Evolutionary conservation across 495 filamentous ascomycete genomes (phyloP), one percentile per base, ranked within the genome.

Genomic region (Stereocaulon alpinum): DNA sequence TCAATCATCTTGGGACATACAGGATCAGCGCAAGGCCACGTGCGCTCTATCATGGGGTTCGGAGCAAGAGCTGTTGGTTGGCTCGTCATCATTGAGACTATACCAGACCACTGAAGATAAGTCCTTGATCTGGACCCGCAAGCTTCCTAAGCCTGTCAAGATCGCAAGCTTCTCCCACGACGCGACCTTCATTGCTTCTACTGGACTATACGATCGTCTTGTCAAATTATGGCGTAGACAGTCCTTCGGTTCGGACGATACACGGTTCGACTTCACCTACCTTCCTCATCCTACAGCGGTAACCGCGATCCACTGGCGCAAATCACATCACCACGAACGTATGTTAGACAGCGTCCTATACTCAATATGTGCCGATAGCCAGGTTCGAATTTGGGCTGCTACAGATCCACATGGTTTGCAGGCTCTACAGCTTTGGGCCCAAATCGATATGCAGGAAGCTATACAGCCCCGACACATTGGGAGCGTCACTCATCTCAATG

Each of bases 221-320:
- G 82, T 92, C 51, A 99, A 97, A 72, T 79, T 97, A 67, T 99
- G 93, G 93, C 81, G 89, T 61, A 78, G 92, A 61, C 73, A 94
- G 20, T 87, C 86, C n/a, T 95, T 89, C 70, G 89, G 88, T 18
- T 79, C 82, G 12, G 84, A 87, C 61, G 87, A 92, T 64, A 86
- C 87, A 24, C 82, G 87, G 34, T 96, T 96, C 69, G 93, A 97
- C 65, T 88, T 91, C 66, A 82, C 83, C 5, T 99, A 99, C 71
- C 81, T 99, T 1, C 74, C 84, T 14, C 93, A 99, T 71, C 91
- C 90, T 2, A 74, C 79, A 50, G 73, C 85, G 0, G 82, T 99
- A 32, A 95, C 87, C 10, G 82, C 79, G 57, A 75, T 96, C 61
- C 86, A 93, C 64, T 99, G 93, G 93, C 82, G 90, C 34, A 77